Base-by-base conservation (phyloP, 257 asterid species). In the Petunia axillaris region DNA sequence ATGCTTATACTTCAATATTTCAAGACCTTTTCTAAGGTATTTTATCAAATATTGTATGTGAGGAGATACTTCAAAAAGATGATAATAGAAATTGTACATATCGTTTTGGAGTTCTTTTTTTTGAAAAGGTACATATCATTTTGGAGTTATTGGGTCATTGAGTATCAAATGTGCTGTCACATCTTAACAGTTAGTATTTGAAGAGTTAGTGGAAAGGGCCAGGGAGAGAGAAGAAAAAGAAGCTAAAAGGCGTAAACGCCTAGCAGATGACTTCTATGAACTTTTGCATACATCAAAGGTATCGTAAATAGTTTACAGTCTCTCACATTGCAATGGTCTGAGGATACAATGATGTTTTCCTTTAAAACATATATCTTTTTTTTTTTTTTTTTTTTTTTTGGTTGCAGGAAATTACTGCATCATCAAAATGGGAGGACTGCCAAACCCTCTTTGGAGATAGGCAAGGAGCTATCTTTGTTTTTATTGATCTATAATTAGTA, bases 151-250 rank as follows among this genome's bases (percentile, higher is more conserved):
- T n/a, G 77, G 58, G 13, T 71, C 60, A 25, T 48, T 71, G 60
- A 46, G 77, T 35, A 71, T 9, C 48, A 35, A 71, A 87, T 86
- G 40, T 81, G 6, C 64, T 68, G 37, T 82, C 74, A 38, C 52
- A 9, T 37, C 36, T 25, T 83, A 80, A 80, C 91, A 96, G 99
- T 87, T 92, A 83, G 82, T 90, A 80, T 92, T 90, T 84, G 94
- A 94, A 76, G 98, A 92, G 81, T 87, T 91, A 82, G 67, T 89
- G 66, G 95, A 89, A 82, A 86, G 90, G 82, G 85, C 86, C 63
- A 92, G 84, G 88, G 99, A 90, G 83, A 94, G 89, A 86, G 98
- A 92, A 80, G 99, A 92, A 83, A 96, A 94, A 80, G 99, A 92
- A 87, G 91, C 93, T 77, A 94, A 94, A 88, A 90, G 81, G 87